Evolutionary conservation across 305 asterid species (phyloP).

Genomic region (Coffea humblotiana): DNA sequence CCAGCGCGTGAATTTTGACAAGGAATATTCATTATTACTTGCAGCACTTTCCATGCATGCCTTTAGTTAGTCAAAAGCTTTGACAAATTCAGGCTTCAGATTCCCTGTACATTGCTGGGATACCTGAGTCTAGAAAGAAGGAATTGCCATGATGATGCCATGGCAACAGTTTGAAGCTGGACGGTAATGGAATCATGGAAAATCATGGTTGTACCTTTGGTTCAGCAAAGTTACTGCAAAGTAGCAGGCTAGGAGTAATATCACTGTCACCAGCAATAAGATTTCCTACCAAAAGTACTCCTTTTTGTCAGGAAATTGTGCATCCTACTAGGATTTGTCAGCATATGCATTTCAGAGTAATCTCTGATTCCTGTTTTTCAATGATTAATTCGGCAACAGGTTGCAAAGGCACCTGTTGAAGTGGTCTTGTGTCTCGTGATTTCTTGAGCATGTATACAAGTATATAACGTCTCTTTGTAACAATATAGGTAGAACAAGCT

Average conservation of each 20-base stretch:
- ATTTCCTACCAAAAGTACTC: neutral
- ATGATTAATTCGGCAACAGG: neutral
- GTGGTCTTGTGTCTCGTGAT: neutral
- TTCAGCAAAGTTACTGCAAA: slow-evolving; percentile 4
- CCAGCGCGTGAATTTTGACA: slow-evolving; percentile 5
- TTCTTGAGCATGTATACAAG: neutral
- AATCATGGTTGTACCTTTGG: slow-evolving; percentile 10
- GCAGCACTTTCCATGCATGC: neutral
- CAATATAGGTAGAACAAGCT: neutral
- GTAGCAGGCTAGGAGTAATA: neutral
- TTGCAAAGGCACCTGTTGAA: neutral
- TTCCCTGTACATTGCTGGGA: neutral
- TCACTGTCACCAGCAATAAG: neutral
- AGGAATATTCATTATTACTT: slow-evolving; percentile 1
- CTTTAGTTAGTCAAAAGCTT: neutral
- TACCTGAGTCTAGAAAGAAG: neutral
- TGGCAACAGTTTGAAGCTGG: neutral
- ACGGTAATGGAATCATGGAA: neutral
- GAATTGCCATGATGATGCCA: slow-evolving; percentile 1
- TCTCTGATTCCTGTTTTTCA: neutral
- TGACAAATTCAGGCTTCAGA: neutral
- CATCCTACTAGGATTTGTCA: neutral
- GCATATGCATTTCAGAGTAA: neutral
- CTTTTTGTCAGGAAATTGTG: neutral
- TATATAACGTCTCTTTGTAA: neutral